Conservation (phyloP, 1,284 basidiomycete species). For the Pseudozyma tsukubaensis region DNA sequence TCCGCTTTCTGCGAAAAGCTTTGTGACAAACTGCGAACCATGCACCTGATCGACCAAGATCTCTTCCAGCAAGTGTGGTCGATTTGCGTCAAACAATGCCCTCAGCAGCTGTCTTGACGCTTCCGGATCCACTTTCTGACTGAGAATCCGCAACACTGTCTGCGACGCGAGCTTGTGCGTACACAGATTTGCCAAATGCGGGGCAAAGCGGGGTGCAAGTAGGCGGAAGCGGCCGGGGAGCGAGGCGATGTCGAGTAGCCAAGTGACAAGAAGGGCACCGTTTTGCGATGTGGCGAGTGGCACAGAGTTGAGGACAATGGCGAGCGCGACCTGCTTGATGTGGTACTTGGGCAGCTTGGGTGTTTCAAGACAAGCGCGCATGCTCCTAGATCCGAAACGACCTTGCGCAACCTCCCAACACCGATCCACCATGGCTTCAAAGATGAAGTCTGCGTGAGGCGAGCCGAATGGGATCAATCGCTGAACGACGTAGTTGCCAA, state of each 20-base stretch:
- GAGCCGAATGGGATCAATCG: slow-evolving; percentile 91
- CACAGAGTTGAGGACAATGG: slow-evolving; percentile 95
- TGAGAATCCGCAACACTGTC: slow-evolving; percentile 80
- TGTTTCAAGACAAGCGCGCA: slow-evolving; percentile 95
- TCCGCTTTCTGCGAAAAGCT: slow-evolving; percentile 77
- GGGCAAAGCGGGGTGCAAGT: slow-evolving; percentile 91
- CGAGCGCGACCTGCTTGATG: slow-evolving; percentile 88
- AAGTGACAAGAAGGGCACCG: slow-evolving; percentile 91
- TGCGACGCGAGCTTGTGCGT: slow-evolving; percentile 97
- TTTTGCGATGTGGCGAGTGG: slow-evolving; percentile 97
- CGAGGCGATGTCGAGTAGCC: slow-evolving; percentile 93
- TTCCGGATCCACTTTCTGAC: slow-evolving; percentile 66
- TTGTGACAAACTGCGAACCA: slow-evolving; percentile 91
- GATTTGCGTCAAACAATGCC: slow-evolving; percentile 72
- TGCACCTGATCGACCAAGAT: slow-evolving; percentile 78
- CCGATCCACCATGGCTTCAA: slow-evolving; percentile 96
- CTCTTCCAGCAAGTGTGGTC: slow-evolving; percentile 89
- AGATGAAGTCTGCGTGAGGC: slow-evolving; percentile 92
- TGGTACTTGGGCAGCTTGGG: slow-evolving; percentile 74
- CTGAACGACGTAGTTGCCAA: slow-evolving; percentile 98
- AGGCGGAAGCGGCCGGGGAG: slow-evolving; percentile 92
- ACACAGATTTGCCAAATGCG: slow-evolving; percentile 93
- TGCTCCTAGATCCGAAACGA: slow-evolving; percentile 95
- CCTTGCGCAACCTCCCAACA: slow-evolving; percentile 98
- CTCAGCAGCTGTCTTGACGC: slow-evolving; percentile 66